Base-by-base conservation (phyloP, 2,329 filamentous ascomycete genomes). In the Dactylonectria macrodidyma region DNA sequence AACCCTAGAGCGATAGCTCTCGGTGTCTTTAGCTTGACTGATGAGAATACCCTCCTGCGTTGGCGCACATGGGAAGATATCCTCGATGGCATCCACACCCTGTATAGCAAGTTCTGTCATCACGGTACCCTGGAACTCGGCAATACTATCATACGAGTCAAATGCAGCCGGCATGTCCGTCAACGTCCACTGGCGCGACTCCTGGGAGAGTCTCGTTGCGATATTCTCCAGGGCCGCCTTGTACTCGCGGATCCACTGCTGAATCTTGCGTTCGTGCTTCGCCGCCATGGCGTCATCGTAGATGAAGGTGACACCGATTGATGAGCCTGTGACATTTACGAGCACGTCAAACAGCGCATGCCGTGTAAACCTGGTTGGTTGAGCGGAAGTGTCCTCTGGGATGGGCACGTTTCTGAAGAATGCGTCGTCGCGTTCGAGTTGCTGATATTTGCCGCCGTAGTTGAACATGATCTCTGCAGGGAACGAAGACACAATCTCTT, bases 41-140 rank as follows among this genome's bases (percentile, higher is more conserved):
- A 67, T 56, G 1, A 69, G 46, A 16, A 69, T 60, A 12, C 67
- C 67, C 26, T 69, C 63, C 41, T 69, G 67, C 10, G 62, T 58
- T 5, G 67, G 59, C 26, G 63, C 63, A 30, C 63, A 66, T 8
- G 67, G 64, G 24, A 57, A 69, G 33, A 57, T 56, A 10, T 66
- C 50, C 24, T 69, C 54, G 5, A 69, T 38, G n/a, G 48, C n/a
- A 14, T 26, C 46, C n/a, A 48, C 10, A 2, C 22, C 19, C 2
- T 24, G 22, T 24, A 48, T 26, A 48, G 19, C 46, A 24, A 48
- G 46, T 6, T 48, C 46, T 14, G 46, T 8, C 46, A 48, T 48
- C 22, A 48, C 46, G 22, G 46, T 24, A 48, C n/a, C 46, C 46
- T 38, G 57, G 33, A 59, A 59, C 47, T 50, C n/a, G 3, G 22